Base-by-base conservation (phyloP, 495 filamentous ascomycete species). In the Haplographium delicatum region DNA sequence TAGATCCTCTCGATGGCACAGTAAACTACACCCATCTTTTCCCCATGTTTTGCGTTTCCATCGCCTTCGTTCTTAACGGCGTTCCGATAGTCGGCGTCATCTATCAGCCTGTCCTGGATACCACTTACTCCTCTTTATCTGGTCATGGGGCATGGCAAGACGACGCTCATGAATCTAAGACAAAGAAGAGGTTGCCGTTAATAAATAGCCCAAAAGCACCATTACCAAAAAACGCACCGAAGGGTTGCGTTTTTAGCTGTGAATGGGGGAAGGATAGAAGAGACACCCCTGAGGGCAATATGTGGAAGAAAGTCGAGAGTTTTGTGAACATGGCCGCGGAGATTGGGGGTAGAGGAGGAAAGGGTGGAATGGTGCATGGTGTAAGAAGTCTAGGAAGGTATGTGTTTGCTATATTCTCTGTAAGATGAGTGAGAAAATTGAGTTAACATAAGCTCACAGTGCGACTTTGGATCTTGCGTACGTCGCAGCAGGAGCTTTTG, bases 281-380 rank as follows among this genome's bases (percentile, higher is more conserved):
- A 40, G 83, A 86, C 56, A 65, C 61, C 28, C 69, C 69, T 0
- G 80, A 79, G 13, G 78, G 83, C 6, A 86, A 84, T 57, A 59
- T 87, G 66, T 65, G 76, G 45, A 71, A 80, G 28, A 87, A 86
- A 65, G 72, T 85, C 7, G 79, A 83, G 53, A 85, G 80, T 54
- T 86, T 87, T 60, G 46, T 83, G 22, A 85, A 83, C 60, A 80
- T 87, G 80, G 83, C 83, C 1, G 71, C 77, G 2, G 83, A 86
- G 59, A 54, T 73, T 33, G 79, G 76, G 0, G 71, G 74, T 1
- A 59, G 80, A 9, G 71, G 65, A 33, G 82, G 83, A 3, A 83
- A 80, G 56, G 81, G 83, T 3, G 81, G 81, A 66, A 91, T 93
- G 88, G 88, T 90, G 28, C 86, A 89, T 59, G 79, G 83, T 0